These are phyloP conservation scores for Excoecaria agallocha DNA, from an alignment of 345 rosid genomes.

Conservation along the genomic window DNA sequence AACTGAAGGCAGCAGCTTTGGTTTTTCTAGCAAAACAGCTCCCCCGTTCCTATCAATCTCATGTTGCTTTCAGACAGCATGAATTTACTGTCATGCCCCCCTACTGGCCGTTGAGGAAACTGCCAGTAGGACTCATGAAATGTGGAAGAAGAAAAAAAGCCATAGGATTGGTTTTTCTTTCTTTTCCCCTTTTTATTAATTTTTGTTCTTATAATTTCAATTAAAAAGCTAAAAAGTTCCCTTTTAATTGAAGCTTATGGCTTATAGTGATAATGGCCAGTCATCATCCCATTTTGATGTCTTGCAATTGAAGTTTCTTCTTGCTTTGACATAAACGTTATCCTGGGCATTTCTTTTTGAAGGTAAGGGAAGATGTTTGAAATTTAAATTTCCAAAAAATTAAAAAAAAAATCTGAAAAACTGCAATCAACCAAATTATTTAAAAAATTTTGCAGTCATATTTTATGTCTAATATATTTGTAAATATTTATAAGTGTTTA, in stretches of 20 bases:
- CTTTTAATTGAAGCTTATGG: not conserved
- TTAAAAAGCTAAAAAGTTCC: conserved; percentile 6
- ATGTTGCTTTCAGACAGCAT: not conserved
- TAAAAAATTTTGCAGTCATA: too few species aligned
- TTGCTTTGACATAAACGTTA: not conserved
- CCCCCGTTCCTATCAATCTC: conserved; percentile 2
- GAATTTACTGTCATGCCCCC: conserved; percentile 20
- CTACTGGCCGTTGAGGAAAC: conserved; percentile 1
- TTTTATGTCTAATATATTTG: too few species aligned
- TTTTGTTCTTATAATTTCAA: not conserved
- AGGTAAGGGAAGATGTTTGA: too few species aligned
- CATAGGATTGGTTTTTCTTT: not conserved
- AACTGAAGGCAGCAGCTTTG: not conserved
- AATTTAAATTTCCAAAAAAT: too few species aligned
- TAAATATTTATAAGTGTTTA: too few species aligned
- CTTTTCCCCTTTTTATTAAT: not conserved
- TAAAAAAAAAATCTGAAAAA: too few species aligned
- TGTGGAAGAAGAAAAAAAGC: not conserved
- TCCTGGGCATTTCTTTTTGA: not conserved
- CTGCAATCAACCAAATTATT: too few species aligned
- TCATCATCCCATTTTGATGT: not conserved
- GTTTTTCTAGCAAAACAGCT: not conserved
- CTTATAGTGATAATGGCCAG: not conserved
- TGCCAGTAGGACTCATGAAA: not conserved
- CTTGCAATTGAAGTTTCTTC: conserved; percentile 16